Percentiles rank a stretch among this genome's conserved stretches.
phyloP scores from a whole-genome alignment of 2,329 filamentous ascomycete species.

The Akanthomyces muscarius region DNA sequence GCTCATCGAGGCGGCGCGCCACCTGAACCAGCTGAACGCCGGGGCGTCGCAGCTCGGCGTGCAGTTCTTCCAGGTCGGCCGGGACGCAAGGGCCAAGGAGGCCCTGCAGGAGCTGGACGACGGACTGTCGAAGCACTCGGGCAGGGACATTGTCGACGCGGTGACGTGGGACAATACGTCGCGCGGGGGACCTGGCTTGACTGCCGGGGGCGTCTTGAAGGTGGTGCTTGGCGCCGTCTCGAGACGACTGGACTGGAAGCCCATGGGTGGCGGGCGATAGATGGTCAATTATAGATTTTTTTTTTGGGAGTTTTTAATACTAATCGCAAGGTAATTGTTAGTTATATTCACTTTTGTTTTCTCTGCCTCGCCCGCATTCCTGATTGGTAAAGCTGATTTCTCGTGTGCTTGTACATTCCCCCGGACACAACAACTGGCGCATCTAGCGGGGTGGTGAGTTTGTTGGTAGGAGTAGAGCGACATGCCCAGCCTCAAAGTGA shows the following conservation, averaged over 20 bases:
- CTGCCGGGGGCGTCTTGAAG: constrained; percentile 72
- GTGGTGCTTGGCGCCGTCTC: constrained; percentile 75
- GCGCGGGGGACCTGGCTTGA: constrained; percentile 44
- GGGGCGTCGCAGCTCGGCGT: constrained; percentile 81
- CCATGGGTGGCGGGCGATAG: constrained; percentile 14
- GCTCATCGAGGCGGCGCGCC: constrained; percentile 63
- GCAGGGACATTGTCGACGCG: constrained; percentile 91
- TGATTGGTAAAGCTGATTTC: too few relatives aligned
- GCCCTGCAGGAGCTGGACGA: constrained; percentile 75
- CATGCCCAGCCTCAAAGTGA: too few relatives aligned
- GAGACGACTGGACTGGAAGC: constrained; percentile 33
- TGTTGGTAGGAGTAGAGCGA: too few relatives aligned
- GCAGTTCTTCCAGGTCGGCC: constrained; percentile 94
- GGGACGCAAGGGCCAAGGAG: constrained; percentile 59
- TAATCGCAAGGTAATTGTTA: too few relatives aligned
- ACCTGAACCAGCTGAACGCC: constrained; percentile 66
- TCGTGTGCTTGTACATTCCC: too few relatives aligned
- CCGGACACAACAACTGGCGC: too few relatives aligned
- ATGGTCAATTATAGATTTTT: too few relatives aligned
- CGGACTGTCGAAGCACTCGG: constrained; percentile 47
- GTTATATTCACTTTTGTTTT: too few relatives aligned
- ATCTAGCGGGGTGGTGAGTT: too few relatives aligned
- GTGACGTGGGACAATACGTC: constrained; percentile 63
- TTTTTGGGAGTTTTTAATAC: too few relatives aligned
- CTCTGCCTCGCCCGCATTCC: too few relatives aligned